phyloP scores from a whole-genome alignment of 2,329 filamentous ascomycete species.

The Stenocarpella maydis region DNA sequence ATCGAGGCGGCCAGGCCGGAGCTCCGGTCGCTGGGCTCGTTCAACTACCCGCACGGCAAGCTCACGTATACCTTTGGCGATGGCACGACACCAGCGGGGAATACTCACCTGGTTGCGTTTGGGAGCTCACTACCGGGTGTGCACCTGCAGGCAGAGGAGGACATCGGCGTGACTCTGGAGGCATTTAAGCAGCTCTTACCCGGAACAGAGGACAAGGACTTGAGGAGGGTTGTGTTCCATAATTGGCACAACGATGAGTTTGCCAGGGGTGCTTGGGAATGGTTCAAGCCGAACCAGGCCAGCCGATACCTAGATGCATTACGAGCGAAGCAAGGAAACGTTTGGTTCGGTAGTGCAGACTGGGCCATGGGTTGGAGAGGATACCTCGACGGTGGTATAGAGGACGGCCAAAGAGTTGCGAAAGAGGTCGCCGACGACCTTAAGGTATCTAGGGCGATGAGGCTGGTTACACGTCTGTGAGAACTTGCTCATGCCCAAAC shows the following conservation, averaged over 20 bases:
- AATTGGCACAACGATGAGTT: slow-evolving; percentile 35
- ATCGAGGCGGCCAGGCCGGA: slow-evolving; percentile 51
- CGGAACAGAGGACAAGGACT: slow-evolving; percentile 13
- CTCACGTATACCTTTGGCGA: slow-evolving; percentile 55
- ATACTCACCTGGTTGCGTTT: slow-evolving; percentile 58
- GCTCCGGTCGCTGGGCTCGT: slow-evolving; percentile 52
- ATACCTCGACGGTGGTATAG: slow-evolving; percentile 31
- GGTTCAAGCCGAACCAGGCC: slow-evolving; percentile 31
- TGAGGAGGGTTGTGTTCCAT: slow-evolving; percentile 42
- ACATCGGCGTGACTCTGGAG: slow-evolving; percentile 42
- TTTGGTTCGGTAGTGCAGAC: slow-evolving; percentile 32
- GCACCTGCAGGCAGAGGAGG: slow-evolving; percentile 54
- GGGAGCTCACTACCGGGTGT: slow-evolving; percentile 47
- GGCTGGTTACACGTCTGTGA: background rate
- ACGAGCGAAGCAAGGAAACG: slow-evolving; percentile 25
- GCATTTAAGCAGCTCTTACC: slow-evolving; percentile 27
- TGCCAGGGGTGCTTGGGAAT: slow-evolving; percentile 30
- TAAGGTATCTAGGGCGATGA: background rate
- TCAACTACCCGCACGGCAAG: slow-evolving; percentile 51
- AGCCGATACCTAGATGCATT: slow-evolving; percentile 29
- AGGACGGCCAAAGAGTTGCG: slow-evolving; percentile 32
- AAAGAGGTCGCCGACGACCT: slow-evolving; percentile 29
- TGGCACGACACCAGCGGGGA: slow-evolving; percentile 53
- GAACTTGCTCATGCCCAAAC: background rate
- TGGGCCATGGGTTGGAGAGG: slow-evolving; percentile 35